Evolutionary conservation across 768 basidiomycete genomes (phyloP).

Genomic region (Amanita jacksonii): DNA sequence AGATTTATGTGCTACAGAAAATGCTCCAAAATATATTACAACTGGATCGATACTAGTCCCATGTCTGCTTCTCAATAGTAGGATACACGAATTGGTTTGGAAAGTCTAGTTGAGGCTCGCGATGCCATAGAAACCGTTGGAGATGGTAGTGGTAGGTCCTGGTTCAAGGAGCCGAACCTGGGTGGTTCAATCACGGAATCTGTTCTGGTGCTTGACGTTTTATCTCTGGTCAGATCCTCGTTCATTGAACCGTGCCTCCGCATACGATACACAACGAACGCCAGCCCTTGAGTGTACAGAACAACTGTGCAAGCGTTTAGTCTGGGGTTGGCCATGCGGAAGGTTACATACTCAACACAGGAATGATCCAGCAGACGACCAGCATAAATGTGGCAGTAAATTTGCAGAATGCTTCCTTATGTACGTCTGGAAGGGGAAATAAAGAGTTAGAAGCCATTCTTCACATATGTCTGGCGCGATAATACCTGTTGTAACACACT

Average conservation of each 20-base stretch:
- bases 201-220: too few species aligned
- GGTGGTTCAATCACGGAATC: not conserved
- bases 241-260: constrained; percentile 3
- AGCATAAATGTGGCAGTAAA: constrained; percentile 39
- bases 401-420: constrained; percentile 35
- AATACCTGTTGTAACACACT: constrained; percentile 37
- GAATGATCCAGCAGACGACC: constrained; percentile 44
- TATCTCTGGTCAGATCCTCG: not conserved
- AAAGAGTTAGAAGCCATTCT: too few species aligned
- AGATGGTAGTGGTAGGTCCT: not conserved
- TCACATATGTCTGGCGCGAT: too few species aligned
- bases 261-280: constrained; percentile 25
- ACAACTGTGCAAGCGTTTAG: constrained; percentile 25
- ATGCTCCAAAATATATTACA: too few species aligned
- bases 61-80: constrained; percentile 10
- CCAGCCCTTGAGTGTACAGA: constrained; percentile 34
- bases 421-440: constrained; percentile 23
- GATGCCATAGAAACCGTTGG: not conserved
- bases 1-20: too few species aligned
- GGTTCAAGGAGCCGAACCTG: too few species aligned
- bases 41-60: too few species aligned
- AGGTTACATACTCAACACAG: constrained; percentile 34
- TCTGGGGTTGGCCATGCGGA: constrained; percentile 8
- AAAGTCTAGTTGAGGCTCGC: constrained; percentile 11
- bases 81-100: constrained; percentile 11